Percentiles rank a stretch among this genome's conserved stretches.
Evolutionary conservation across 495 filamentous ascomycete species (phyloP).

Genomic region (Bacidia rubella): DNA sequence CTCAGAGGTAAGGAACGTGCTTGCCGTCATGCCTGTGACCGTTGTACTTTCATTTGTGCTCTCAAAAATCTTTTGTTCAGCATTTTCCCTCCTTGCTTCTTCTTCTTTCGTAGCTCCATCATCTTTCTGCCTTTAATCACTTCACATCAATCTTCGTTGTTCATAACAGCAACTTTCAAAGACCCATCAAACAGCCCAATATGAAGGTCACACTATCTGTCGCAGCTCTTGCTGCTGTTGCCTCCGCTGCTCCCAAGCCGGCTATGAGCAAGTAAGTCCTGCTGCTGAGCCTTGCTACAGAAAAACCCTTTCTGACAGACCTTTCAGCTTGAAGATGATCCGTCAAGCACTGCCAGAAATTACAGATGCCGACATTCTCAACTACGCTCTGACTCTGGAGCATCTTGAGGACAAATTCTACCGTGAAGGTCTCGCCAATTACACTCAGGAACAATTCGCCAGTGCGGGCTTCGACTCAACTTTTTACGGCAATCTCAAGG

Average conservation of each 20-base stretch:
- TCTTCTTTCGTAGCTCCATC: neutral
- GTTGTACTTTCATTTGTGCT: neutral
- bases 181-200: neutral
- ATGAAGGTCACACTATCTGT: constrained; percentile 15
- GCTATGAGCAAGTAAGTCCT: constrained; percentile 9
- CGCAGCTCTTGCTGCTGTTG: constrained; percentile 16
- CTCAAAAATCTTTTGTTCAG: neutral
- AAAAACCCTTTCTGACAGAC: neutral
- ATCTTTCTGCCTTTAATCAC: neutral
- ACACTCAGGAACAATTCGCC: constrained; percentile 35
- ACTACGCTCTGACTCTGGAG: constrained; percentile 29
- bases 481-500: constrained; percentile 35
- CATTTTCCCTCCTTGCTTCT: neutral
- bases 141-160: neutral
- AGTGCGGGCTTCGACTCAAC: constrained; percentile 34
- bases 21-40: neutral
- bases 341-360: constrained; percentile 14
- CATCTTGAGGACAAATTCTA: constrained; percentile 37
- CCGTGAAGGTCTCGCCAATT: constrained; percentile 42
- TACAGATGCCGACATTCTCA: constrained; percentile 24
- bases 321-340: constrained; percentile 10
- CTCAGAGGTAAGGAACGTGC: neutral
- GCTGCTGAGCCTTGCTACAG: neutral
- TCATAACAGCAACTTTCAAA: neutral
- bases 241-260: constrained; percentile 11